These are phyloP conservation scores for Colletotrichum nymphaeae DNA, from an alignment of 2,329 filamentous ascomycete species.

Conservation along the genomic window DNA sequence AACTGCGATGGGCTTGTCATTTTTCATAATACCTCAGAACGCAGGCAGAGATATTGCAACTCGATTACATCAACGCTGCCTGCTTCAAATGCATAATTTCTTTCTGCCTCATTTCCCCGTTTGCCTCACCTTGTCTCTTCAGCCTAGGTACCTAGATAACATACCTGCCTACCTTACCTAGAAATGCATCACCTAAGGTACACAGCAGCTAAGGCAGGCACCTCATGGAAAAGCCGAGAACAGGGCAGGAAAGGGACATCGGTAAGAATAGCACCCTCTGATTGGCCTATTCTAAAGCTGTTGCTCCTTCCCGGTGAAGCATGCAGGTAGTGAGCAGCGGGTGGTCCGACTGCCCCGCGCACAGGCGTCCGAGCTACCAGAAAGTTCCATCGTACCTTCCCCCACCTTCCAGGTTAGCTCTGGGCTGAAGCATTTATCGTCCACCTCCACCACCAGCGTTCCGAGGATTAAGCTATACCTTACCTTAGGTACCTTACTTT, in stretches of 20 bases:
- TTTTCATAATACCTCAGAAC: background rate
- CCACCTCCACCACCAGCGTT: background rate
- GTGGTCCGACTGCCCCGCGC: constrained; percentile 4
- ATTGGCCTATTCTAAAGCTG: background rate
- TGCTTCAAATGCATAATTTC: background rate
- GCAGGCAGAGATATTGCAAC: background rate
- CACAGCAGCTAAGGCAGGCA: no score
- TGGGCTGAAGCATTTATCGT: constrained; percentile 7
- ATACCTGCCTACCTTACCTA: no score
- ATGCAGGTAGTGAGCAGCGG: background rate
- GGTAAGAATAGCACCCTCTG: background rate
- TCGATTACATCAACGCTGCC: background rate
- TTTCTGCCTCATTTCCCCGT: background rate
- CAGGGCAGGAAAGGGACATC: background rate
- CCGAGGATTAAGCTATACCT: background rate
- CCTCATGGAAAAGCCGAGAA: no score
- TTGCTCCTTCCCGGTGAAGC: constrained; percentile 8
- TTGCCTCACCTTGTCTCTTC: no score
- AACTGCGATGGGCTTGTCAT: background rate
- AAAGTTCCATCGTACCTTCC: constrained; percentile 13
- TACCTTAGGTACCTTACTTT: background rate
- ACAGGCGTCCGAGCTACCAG: constrained; percentile 7
- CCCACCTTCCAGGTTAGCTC: constrained; percentile 1
- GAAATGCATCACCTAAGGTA: no score
- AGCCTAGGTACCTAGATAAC: no score